Base-by-base conservation (phyloP, 139 green algal species). In the Chlamydomonas applanata region DNA sequence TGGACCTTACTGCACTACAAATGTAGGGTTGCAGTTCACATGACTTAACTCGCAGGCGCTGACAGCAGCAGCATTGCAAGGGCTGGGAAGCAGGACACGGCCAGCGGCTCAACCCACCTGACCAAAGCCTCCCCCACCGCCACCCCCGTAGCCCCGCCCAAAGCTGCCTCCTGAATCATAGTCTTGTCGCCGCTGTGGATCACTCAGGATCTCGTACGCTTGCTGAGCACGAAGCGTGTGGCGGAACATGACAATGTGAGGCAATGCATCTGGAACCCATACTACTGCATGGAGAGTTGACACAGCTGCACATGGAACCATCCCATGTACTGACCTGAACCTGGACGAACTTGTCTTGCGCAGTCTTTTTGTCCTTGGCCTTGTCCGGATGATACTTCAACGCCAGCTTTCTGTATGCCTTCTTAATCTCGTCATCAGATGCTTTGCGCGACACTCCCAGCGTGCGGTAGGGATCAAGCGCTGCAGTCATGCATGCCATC, bases 341-440 rank as follows among this genome's bases (percentile, higher is more conserved):
- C 35, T 83, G 71, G 5, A 83, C 68, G 44, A 83, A 83, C 27
- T 53, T 75, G 57, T 83, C 78, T 44, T 77, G 71, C 25, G 63
- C 35, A 14, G 53, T 5, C 30, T 24, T 72, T 24, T 61, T 24
- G 22, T 24, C 61, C 17, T 22, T n/a, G 36, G 65, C 73, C 45
- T 84, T 84, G 36, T 84, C 79, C 9, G 79, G 79, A 44, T 84
- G 79, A 40, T 84, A 80, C 57, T 81, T 84, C 1, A 80, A 27
- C 24, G 79, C 79, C 25, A 78, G 64, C 32, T 78, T 81, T 19
- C 74, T 71, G 63, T 79, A 84, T 11, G 69, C 73, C 20, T 40
- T 53, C 74, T 84, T 84, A 24, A 84, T 78, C 13, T 71, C 53
- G 0, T 72, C 79, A 29, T 77, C 79, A 24, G 77, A 75, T 0